Evolutionary conservation across 2,329 filamentous ascomycete species (phyloP).

Genomic region (Juglanconis juglandina): DNA sequence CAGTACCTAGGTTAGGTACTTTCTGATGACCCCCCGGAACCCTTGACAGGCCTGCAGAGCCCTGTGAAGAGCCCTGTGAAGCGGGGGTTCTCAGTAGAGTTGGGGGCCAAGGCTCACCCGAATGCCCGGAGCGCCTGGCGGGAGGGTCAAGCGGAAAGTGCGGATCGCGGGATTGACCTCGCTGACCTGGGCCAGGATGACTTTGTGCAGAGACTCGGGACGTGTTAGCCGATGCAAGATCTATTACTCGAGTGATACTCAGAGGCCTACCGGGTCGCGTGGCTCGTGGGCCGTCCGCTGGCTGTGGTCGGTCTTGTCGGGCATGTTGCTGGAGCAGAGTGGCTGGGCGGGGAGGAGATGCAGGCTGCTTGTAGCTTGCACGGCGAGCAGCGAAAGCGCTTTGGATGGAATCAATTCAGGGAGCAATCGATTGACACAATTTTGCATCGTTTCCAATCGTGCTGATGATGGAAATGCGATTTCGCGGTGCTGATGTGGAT

Average conservation of each 20-base stretch:
- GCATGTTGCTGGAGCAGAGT: constrained; percentile 11
- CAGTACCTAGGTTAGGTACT: too few species aligned
- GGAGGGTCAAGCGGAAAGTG: constrained; percentile 62
- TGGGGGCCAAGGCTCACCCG: constrained; percentile 37
- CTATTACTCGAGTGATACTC: background rate
- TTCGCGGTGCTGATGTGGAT: too few species aligned
- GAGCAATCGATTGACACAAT: background rate
- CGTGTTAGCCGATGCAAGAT: background rate
- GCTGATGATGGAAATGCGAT: too few species aligned
- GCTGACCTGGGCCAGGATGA: constrained; percentile 58
- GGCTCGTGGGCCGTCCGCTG: constrained; percentile 73
- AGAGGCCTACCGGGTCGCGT: constrained; percentile 55
- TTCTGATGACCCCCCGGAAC: too few species aligned
- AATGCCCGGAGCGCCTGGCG: constrained; percentile 40
- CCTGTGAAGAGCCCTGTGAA: background rate
- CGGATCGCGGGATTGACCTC: constrained; percentile 66
- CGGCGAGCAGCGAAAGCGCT: background rate
- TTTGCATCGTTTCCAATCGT: background rate
- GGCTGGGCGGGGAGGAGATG: background rate
- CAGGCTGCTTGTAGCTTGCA: background rate
- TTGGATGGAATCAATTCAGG: background rate
- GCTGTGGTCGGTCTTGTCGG: constrained; percentile 49
- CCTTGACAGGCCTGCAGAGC: background rate
- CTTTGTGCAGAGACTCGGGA: constrained; percentile 52
- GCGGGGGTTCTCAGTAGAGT: background rate